Conservation (phyloP, 306 rosid genomes). For the Quercus wislizeni region DNA sequence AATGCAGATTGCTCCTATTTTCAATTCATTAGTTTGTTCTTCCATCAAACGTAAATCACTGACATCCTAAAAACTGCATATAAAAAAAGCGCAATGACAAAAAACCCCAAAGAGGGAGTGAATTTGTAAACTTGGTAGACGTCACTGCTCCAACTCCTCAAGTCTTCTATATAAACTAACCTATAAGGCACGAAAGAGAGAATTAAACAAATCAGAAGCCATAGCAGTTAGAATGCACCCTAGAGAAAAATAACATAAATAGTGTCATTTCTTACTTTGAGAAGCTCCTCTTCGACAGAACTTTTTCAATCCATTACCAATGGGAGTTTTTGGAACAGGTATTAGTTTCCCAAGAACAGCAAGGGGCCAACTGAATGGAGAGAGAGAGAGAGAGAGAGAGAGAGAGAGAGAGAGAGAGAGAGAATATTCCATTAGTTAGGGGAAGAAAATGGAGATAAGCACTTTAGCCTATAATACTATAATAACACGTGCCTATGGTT, state of each 20-base stretch:
- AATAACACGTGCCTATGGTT: not conserved
- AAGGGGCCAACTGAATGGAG: conserved; percentile 79
- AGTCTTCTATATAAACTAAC: not conserved
- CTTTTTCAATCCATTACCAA: conserved; percentile 20
- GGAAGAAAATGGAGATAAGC: not conserved
- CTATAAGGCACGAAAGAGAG: not conserved
- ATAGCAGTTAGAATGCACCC: not conserved
- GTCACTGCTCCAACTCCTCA: not conserved
- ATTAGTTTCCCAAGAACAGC: conserved; percentile 73
- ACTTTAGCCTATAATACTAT: not conserved
- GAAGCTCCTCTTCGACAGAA: conserved; percentile 1
- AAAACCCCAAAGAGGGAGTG: too few species aligned
- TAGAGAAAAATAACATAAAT: not conserved
- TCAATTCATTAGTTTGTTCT: not conserved
- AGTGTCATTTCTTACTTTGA: conserved; percentile 9
- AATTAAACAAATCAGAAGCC: not conserved
- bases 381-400: not conserved
- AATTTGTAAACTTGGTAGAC: not conserved
- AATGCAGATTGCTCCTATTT: not conserved
- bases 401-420: not conserved
- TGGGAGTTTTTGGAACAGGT: conserved; percentile 50
- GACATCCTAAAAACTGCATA: not conserved
- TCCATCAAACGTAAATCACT: not conserved
- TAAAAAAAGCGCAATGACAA: not conserved
- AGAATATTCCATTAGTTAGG: not conserved